These are phyloP conservation scores for Pseudisothecium myosuroides DNA, from an alignment of 225 moss, liverwort and hornwort species.

Conservation along the genomic window DNA sequence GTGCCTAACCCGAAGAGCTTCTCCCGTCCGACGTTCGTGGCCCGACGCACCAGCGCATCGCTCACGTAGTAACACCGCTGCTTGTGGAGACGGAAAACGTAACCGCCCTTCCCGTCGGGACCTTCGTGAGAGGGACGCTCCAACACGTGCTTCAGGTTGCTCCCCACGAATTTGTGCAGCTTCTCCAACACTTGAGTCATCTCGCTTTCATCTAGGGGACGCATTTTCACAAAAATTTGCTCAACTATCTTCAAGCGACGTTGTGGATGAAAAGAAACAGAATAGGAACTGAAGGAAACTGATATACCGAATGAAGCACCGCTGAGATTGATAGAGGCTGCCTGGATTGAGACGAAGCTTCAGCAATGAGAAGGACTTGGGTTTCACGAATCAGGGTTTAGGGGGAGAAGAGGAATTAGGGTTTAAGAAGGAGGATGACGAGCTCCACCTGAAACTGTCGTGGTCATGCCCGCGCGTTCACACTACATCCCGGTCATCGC, in stretches of 20 bases:
- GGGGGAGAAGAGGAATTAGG: background rate
- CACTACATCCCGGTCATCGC: background rate
- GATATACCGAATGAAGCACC: background rate
- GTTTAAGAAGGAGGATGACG: background rate
- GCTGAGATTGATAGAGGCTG: background rate
- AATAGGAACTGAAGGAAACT: background rate
- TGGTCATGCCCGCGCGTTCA: background rate
- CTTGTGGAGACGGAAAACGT: slow-evolving; percentile 74
- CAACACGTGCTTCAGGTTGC: slow-evolving; percentile 60
- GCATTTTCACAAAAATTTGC: slow-evolving; percentile 19
- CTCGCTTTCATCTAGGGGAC: slow-evolving; percentile 73
- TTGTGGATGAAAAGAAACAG: background rate
- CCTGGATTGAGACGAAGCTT: background rate
- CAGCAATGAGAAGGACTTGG: background rate
- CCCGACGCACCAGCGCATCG: slow-evolving; percentile 62
- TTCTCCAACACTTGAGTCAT: slow-evolving; percentile 76
- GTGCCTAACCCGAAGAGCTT: slow-evolving; percentile 67
- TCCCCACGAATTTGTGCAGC: slow-evolving; percentile 80
- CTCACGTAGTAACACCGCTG: slow-evolving; percentile 70
- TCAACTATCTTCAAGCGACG: background rate
- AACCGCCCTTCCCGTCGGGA: slow-evolving; percentile 54
- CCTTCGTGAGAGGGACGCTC: slow-evolving; percentile 65
- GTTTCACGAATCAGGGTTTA: background rate
- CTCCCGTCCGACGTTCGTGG: slow-evolving; percentile 66
- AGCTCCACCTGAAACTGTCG: background rate